Base-by-base conservation (phyloP, 1,284 basidiomycete genomes). In the Pseudomicrostroma phylloplanum region DNA sequence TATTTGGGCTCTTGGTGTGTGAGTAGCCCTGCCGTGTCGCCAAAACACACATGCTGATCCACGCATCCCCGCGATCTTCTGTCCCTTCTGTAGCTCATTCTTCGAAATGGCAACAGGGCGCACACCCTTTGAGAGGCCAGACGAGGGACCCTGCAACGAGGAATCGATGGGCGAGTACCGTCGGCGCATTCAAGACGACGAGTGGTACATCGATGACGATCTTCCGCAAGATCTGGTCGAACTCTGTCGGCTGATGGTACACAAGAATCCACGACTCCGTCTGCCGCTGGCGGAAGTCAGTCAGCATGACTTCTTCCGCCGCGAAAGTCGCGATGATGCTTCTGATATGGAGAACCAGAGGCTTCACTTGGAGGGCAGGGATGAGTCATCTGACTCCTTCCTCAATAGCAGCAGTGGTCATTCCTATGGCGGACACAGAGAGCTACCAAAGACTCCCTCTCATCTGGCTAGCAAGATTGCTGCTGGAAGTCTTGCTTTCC, bases 61-160 rank as follows among this genome's bases (percentile, higher is more conserved):
- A 2, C 21, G 17, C 51, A 19, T 19, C 51, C 17, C 23, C 19
- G 51, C 13, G 2, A 23, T 12, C 23, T 11, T 30, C n/a, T 11
- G 6, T 9, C 1, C 11, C n/a, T 40, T 36, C 40, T 30, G n/a
- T 15, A 13, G 40, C 39, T 36, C 51, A 68, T 73, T 73, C 54
- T 75, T 73, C 58, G 73, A 75, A 64, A 75, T 75, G 55, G 63
- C 67, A 19, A 69, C 69, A 0, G 71, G 71, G 12, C 62, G 73
- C 2, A 73, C 73, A 1, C 73, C 73, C 1, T 75, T 75, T 57
- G 73, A 75, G 56, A 61, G 63, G 30, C 63, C 66, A 21, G 66
- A 70, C 30, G 73, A 75, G 39, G 62, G 66, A 49, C 67, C 71
- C 49, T 59, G 13, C 15, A 54, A 19, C 15, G 21, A 21, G n/a